Base-by-base conservation (phyloP, 2,329 filamentous ascomycete species). In the Xylariomycetidae sp. region DNA sequence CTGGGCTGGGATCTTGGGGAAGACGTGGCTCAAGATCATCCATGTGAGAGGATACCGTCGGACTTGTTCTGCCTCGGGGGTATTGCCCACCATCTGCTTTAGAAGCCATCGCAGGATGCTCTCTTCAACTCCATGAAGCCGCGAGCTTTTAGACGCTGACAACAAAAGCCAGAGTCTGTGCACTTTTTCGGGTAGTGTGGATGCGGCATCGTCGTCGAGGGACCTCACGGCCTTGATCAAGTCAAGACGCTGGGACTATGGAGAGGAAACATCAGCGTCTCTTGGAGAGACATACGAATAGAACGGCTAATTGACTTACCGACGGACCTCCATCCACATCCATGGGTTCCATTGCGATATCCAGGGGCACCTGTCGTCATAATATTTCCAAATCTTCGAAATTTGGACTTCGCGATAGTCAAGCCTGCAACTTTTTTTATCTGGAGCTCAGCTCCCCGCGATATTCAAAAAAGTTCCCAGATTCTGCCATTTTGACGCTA, bases 1-100 rank as follows among this genome's bases (percentile, higher is more conserved):
- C 28, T 83, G 80, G 0, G 79, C 64, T 0, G 85, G 81, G 13
- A 90, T 75, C n/a, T 77, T 64, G 31, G 69, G 64, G 34, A 86
- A 70, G 30, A 83, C 66, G 38, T 70, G 71, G 27, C 67, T 66
- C 16, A 88, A 56, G 22, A 88, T 69, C 18, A 63, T 67, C 84
- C 78, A 82, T 8, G 74, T 66, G 33, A 73, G 53, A 29, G 74
- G 72, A 46, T 70, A 76, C 41, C 74, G 64, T 46, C 75, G 68
- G 31, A 77, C 47, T 25, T 63, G 69, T 51, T 78, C 73, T 33
- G 70, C 67, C 30, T 52, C 57, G 23, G 65, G 56, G 19, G 61
- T 59, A 25, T 61, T 45, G 14, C 66, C 66, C 40, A 69, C 70
- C 73, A 79, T 78, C 33, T 69, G 69, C 48, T 80, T 78, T 33